These are phyloP conservation scores for Mycena sanguinolenta DNA, from an alignment of 768 basidiomycete genomes.

Conservation along the genomic window DNA sequence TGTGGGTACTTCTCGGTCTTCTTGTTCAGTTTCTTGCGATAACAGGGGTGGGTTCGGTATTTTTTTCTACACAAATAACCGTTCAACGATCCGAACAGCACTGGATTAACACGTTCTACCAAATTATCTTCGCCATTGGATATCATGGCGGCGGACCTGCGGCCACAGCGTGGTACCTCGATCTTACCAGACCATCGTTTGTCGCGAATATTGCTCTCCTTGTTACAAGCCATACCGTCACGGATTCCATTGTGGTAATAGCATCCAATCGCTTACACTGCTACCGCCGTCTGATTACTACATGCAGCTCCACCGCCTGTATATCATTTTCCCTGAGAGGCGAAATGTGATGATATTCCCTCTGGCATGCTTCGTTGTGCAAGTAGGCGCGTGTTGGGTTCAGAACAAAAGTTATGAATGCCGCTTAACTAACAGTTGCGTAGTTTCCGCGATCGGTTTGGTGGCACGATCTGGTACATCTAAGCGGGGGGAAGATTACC, in stretches of 20 bases:
- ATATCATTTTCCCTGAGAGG: constrained; percentile 27
- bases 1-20: constrained; percentile 21
- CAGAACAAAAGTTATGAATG: background rate
- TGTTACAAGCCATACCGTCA: constrained; percentile 27
- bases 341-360: constrained; percentile 31
- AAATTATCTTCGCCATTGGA: constrained; percentile 21
- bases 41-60: constrained; percentile 16
- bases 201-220: constrained; percentile 23
- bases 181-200: constrained; percentile 27
- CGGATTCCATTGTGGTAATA: constrained; percentile 30
- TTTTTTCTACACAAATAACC: constrained; percentile 4
- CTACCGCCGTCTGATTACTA: too few relatives aligned
- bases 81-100: constrained; percentile 14
- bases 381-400: constrained; percentile 20
- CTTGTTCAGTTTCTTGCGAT: constrained; percentile 24
- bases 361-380: constrained; percentile 16
- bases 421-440: background rate
- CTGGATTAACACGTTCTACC: constrained; percentile 23
- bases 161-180: constrained; percentile 12
- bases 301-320: constrained; percentile 30
- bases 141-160: constrained; percentile 20
- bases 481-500: constrained; percentile 23
- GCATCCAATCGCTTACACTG: too few relatives aligned
- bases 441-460: constrained; percentile 27
- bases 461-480: constrained; percentile 21